Evolutionary conservation across 768 basidiomycete species (phyloP), one percentile per base, ranked within the genome.

Genomic region (Suillus ampliporus): DNA sequence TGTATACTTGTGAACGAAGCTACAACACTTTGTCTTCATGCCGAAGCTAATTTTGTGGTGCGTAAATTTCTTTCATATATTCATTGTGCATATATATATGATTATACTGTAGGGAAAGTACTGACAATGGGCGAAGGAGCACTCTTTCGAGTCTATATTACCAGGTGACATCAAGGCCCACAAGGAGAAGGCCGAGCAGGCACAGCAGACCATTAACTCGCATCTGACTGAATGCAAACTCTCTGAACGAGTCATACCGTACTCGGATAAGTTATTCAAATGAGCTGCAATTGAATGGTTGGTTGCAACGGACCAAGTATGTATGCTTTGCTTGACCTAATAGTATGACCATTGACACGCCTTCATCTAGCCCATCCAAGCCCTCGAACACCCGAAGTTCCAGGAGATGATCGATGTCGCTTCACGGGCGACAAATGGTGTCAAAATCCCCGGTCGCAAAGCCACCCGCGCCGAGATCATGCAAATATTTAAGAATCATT

Each of bases 251-350:
- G 60, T 71, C 8, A 60, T 78, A 19, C 67, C 65, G 1, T 80
- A 80, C 62, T 63, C 72, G 0, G 68, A 80, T 46, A 74, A 72
- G 1, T 46, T 46, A 47, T 47, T 23, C 23, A 47, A 47, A 47
- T 5, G 6, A 47, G 46, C 46, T 0, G 77, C 76, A 3, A 65
- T 76, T 21, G 67, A 80, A 58, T 81, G 80, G 79, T 65, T 81
- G 7, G 66, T 78, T 31, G 67, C 68, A n/a, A 80, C 77, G 11
- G 72, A 80, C 64, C 79, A 81, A 74, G 79, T 79, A 61, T 15
- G 46, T 47, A 21, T 82, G 79, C 48, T 63, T 23, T 6, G 2
- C 46, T 46, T 46, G 46, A 46, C 23, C 13, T 46, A 46, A 46
- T 46, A 47, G 46, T 47, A 14, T 7, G 6, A 47, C 46, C 46